Conservation (phyloP, 352 stramenopile species). For the Globisporangium paroecandrum region DNA sequence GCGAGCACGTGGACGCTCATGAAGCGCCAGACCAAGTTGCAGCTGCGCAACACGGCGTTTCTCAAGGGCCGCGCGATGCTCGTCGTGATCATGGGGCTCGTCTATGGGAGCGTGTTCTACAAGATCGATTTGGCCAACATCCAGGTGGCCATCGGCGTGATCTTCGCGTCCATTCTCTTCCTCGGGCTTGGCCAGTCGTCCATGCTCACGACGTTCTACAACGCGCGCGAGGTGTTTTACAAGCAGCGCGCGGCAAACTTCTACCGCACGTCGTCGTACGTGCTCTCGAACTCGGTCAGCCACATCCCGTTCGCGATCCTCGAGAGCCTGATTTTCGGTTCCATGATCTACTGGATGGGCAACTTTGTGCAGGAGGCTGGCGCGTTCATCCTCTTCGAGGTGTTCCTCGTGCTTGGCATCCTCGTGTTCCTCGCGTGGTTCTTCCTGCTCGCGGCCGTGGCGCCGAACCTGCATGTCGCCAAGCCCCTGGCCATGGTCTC, state of each 20-base stretch:
- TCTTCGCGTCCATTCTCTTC: slow-evolving; percentile 86
- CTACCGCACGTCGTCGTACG: slow-evolving; percentile 79
- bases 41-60: slow-evolving; percentile 52
- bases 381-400: slow-evolving; percentile 71
- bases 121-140: slow-evolving; percentile 43
- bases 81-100: slow-evolving; percentile 46
- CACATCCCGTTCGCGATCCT: slow-evolving; percentile 58
- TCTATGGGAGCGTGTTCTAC: slow-evolving; percentile 55
- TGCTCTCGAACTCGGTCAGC: slow-evolving; percentile 52
- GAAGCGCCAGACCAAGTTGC: slow-evolving; percentile 73
- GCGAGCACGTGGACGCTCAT: slow-evolving; percentile 41
- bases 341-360: slow-evolving; percentile 84
- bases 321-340: slow-evolving; percentile 84
- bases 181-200: slow-evolving; percentile 71
- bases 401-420: slow-evolving; percentile 63
- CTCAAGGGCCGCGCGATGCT: slow-evolving; percentile 43
- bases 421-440: slow-evolving; percentile 49
- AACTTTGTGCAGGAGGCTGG: slow-evolving; percentile 49
- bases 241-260: slow-evolving; percentile 88
- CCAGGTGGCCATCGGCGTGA: slow-evolving; percentile 69
- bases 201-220: slow-evolving; percentile 78
- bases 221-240: slow-evolving; percentile 74
- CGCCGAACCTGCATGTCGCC: slow-evolving; percentile 43
- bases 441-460: slow-evolving; percentile 43
- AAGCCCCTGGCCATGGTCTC: slow-evolving; percentile 57